These are phyloP conservation scores for Lepidium campestre DNA, from an alignment of 441 rosid species.

Conservation along the genomic window DNA sequence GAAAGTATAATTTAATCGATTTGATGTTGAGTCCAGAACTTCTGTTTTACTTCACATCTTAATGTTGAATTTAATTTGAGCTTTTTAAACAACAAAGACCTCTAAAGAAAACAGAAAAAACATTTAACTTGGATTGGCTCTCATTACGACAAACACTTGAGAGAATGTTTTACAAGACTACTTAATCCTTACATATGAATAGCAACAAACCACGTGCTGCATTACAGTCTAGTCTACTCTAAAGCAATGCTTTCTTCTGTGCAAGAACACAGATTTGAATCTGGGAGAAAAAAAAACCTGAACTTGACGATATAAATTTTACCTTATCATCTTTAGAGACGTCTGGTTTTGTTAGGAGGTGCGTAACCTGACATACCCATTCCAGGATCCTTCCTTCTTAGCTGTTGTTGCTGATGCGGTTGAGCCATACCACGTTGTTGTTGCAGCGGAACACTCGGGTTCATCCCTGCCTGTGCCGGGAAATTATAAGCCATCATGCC, in stretches of 20 bases:
- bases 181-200: not conserved
- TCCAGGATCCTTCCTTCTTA: conserved; percentile 87
- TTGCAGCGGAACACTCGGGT: conserved; percentile 75
- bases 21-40: not conserved
- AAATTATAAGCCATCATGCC: conserved; percentile 66
- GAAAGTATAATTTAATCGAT: not conserved
- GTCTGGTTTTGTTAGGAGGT: conserved; percentile 83
- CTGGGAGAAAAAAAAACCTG: not conserved
- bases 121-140: not conserved
- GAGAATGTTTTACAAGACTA: not conserved
- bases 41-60: not conserved
- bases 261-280: not conserved
- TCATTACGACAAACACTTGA: not conserved
- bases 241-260: not conserved
- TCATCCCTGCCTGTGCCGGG: conserved; percentile 63
- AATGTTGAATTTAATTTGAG: not conserved
- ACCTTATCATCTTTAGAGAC: conserved; percentile 35
- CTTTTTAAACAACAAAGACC: not conserved
- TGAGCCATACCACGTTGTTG: conserved; percentile 67
- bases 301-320: not conserved
- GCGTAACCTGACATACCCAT: conserved; percentile 80
- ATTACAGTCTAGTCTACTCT: conserved; percentile 2
- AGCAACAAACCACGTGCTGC: conserved; percentile 6
- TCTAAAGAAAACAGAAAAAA: not conserved
- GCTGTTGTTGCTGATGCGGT: conserved; percentile 61